Percentiles rank a stretch among this genome's conserved stretches.
These are phyloP conservation scores for Darksidea phi DNA, from an alignment of 495 filamentous ascomycete genomes.

Conservation along the genomic window DNA sequence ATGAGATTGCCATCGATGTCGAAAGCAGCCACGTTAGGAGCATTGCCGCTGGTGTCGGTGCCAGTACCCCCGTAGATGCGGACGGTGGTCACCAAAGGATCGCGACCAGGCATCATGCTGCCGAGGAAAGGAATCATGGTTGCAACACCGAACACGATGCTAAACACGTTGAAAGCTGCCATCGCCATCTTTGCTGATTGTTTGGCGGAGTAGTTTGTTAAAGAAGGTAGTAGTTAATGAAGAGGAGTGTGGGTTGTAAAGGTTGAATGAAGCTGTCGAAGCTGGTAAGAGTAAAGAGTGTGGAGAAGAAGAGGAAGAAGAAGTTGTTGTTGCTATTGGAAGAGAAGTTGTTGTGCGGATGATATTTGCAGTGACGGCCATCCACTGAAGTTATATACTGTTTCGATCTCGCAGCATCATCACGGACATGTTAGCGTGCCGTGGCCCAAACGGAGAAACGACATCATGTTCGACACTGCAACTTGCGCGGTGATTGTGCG, in stretches of 20 bases:
- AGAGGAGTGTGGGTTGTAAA: background rate
- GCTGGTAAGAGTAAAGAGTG: background rate
- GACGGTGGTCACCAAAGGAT: background rate
- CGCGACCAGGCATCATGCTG: background rate
- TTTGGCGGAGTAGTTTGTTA: background rate
- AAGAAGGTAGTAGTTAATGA: background rate
- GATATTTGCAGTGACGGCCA: background rate
- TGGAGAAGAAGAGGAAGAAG: background rate
- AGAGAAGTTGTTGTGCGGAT: background rate
- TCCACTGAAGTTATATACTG: background rate
- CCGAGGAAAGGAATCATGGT: constrained; percentile 1
- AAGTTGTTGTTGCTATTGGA: background rate
- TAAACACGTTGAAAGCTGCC: background rate
- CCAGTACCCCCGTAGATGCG: background rate
- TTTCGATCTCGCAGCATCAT: background rate
- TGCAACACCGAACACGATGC: background rate
- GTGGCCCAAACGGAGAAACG: background rate
- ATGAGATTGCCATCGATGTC: background rate
- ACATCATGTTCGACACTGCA: too few species aligned
- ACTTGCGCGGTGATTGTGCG: background rate
- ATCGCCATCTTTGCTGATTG: background rate
- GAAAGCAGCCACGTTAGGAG: background rate
- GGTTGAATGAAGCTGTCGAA: background rate
- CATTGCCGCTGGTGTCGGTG: background rate
- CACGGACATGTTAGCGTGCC: background rate